Percentiles rank a stretch among this genome's conserved stretches.
These are phyloP conservation scores for Alternaria panax DNA, from an alignment of 2,329 filamentous ascomycete species.

Conservation along the genomic window DNA sequence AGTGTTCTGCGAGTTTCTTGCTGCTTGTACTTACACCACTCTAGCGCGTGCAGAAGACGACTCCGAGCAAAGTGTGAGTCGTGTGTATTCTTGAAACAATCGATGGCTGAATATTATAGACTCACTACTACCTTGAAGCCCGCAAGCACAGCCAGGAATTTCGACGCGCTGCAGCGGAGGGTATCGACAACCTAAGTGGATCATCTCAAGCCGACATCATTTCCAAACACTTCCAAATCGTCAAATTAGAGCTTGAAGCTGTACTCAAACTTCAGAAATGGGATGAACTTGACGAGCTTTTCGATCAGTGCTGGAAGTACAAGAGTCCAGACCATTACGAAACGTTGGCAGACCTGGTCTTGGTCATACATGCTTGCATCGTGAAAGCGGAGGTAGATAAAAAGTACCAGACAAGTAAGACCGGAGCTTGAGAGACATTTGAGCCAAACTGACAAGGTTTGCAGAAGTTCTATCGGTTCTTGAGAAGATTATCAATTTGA, in stretches of 20 bases:
- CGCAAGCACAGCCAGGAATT: constrained; percentile 69
- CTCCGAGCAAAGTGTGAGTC: constrained; percentile 49
- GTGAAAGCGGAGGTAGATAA: constrained; percentile 35
- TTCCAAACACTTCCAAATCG: constrained; percentile 69
- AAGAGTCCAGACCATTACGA: constrained; percentile 52
- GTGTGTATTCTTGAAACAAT: constrained; percentile 16
- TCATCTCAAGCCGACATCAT: constrained; percentile 61
- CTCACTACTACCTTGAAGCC: constrained; percentile 68
- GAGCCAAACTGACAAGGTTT: constrained; percentile 18
- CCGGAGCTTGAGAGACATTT: constrained; percentile 23
- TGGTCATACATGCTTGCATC: constrained; percentile 53
- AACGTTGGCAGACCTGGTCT: constrained; percentile 56
- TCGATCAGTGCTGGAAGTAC: constrained; percentile 56
- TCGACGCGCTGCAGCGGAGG: constrained; percentile 55
- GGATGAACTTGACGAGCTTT: constrained; percentile 68
- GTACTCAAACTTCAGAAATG: constrained; percentile 71
- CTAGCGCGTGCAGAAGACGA: constrained; percentile 58
- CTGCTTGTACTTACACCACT: constrained; percentile 54
- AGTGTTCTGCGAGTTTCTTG: constrained; percentile 76
- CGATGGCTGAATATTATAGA: constrained; percentile 51
- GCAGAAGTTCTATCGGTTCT: constrained; percentile 53
- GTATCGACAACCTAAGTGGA: constrained; percentile 51
- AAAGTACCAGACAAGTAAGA: constrained; percentile 44
- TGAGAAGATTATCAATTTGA: constrained; percentile 73
- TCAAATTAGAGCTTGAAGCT: constrained; percentile 82